phyloP scores from a whole-genome alignment of 768 basidiomycete genomes.

The Sutorius australiensis region DNA sequence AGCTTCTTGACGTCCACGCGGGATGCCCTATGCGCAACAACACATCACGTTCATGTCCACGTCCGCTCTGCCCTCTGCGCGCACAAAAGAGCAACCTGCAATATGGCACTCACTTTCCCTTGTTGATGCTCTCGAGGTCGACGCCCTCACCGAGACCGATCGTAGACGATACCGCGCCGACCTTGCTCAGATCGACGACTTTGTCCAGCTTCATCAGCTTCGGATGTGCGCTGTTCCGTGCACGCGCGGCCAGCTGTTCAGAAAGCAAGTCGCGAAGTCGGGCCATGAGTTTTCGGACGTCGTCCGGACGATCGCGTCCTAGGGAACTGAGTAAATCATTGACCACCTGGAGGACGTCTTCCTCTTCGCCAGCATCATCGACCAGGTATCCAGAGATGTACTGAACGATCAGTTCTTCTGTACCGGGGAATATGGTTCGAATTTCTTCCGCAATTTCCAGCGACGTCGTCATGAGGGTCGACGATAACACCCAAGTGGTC shows the following conservation, averaged over 20 bases:
- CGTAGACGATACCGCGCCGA: slow-evolving; percentile 70
- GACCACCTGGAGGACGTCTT: slow-evolving; percentile 77
- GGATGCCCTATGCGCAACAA: slow-evolving; percentile 57
- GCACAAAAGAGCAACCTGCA: slow-evolving; percentile 1
- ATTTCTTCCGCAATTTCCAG: slow-evolving; percentile 80
- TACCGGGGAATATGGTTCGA: slow-evolving; percentile 61
- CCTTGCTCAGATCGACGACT: slow-evolving; percentile 85
- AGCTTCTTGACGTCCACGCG: slow-evolving; percentile 93
- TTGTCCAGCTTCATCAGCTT: slow-evolving; percentile 76
- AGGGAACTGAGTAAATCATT: slow-evolving; percentile 75
- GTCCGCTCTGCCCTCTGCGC: not conserved
- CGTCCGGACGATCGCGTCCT: slow-evolving; percentile 53
- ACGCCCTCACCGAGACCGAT: slow-evolving; percentile 79
- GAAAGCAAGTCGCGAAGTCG: slow-evolving; percentile 60
- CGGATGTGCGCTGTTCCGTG: slow-evolving; percentile 57
- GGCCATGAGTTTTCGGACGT: slow-evolving; percentile 63
- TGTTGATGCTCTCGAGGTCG: slow-evolving; percentile 88
- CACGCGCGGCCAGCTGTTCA: slow-evolving; percentile 57
- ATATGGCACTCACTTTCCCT: slow-evolving; percentile 70
- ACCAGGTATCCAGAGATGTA: slow-evolving; percentile 86
- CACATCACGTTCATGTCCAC: slow-evolving; percentile 2
- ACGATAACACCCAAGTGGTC: not conserved
- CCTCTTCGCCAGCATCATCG: slow-evolving; percentile 85
- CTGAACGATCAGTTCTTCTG: slow-evolving; percentile 82
- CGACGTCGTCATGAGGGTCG: slow-evolving; percentile 57